A percentile compares a stretch with the other conserved stretches of the same genome.
Evolutionary conservation across 257 asterid species (phyloP).

Genomic region (Anisodus acutangulus): DNA sequence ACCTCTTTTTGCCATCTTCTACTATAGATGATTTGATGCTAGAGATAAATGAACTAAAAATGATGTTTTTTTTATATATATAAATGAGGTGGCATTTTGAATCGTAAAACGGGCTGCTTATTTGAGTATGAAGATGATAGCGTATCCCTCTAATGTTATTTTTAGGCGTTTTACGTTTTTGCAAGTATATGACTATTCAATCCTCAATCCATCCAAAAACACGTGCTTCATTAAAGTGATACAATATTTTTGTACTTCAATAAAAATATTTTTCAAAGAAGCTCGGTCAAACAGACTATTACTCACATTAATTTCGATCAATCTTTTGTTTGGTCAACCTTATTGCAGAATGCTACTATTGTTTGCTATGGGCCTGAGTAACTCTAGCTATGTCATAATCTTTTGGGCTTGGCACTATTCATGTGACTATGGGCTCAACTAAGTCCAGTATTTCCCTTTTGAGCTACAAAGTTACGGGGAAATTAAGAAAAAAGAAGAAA

Average conservation of each 20-base stretch:
- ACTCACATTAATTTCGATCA: neutral
- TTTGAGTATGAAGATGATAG: neutral
- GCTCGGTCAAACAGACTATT: neutral
- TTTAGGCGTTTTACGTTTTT: too few species aligned
- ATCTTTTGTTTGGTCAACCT: neutral
- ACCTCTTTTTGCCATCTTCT: neutral
- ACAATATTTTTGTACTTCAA: neutral
- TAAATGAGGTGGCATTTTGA: neutral
- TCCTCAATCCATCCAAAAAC: neutral
- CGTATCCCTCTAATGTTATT: too few species aligned
- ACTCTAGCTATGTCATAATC: neutral
- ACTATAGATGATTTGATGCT: neutral
- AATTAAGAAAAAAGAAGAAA: neutral
- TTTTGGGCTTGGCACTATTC: neutral
- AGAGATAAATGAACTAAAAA: neutral
- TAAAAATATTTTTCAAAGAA: neutral
- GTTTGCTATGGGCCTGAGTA: neutral
- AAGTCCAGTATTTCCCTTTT: neutral
- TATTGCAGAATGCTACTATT: neutral
- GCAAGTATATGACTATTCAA: neutral
- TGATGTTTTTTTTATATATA: neutral
- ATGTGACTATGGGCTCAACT: neutral
- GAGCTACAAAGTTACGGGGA: neutral
- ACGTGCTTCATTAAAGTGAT: neutral
- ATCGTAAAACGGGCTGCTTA: neutral